Evolutionary conservation across 2,329 filamentous ascomycete species (phyloP).

Genomic region (Hortaea sp.): DNA sequence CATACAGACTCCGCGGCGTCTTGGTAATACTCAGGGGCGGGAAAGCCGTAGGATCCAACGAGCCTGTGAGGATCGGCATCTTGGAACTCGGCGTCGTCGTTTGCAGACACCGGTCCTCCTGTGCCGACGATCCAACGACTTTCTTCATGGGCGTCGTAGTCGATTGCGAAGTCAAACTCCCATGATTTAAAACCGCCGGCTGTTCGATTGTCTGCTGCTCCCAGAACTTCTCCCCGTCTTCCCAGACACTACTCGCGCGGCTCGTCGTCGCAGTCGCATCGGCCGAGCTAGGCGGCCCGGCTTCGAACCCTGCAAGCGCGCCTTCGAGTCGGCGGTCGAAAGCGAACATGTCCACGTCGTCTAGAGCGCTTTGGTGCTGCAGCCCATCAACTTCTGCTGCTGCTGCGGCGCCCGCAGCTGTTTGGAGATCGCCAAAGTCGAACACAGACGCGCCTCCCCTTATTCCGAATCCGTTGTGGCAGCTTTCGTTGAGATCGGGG

Average conservation of each 20-base stretch:
- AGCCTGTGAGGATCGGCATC: constrained; percentile 2
- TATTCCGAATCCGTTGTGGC: constrained; percentile 10
- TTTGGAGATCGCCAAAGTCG: not conserved
- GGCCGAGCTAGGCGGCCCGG: constrained; percentile 7
- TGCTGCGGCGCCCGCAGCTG: constrained; percentile 4
- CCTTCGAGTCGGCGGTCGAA: constrained; percentile 16
- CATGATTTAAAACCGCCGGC: no score
- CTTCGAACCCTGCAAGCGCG: constrained; percentile 16
- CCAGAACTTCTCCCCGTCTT: constrained; percentile 26
- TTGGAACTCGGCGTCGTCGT: not conserved
- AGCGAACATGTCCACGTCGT: constrained; percentile 15
- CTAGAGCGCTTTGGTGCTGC: constrained; percentile 10
- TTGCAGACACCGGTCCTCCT: not conserved
- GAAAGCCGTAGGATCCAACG: no score
- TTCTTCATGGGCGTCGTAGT: constrained; percentile 9
- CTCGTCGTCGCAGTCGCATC: constrained; percentile 3
- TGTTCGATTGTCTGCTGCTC: constrained; percentile 2
- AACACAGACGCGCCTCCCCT: constrained; percentile 15
- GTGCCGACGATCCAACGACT: not conserved
- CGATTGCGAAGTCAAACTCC: no score
- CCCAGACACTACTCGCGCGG: constrained; percentile 22
- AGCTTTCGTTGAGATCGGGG: constrained; percentile 7
- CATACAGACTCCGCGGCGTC: constrained; percentile 40
- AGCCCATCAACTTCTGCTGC: constrained; percentile 1
- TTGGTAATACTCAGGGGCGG: constrained; percentile 2